Evolutionary conservation across 176 grass and related monocot species (phyloP), one percentile per base, ranked within the genome.

Genomic region (Avena insularis): DNA sequence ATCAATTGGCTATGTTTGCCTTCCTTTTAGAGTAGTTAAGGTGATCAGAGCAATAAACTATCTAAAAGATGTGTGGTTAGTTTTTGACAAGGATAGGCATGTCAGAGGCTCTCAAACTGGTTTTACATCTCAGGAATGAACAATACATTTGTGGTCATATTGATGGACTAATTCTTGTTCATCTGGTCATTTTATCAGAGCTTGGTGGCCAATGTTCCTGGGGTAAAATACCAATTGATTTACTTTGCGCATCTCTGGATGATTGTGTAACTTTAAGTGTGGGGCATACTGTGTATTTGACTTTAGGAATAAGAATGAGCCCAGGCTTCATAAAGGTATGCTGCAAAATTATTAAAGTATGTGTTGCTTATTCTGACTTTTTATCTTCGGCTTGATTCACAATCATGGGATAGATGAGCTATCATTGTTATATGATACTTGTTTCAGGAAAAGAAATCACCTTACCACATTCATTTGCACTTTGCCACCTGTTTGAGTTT

Each of bases 301-400:
- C 89, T 91, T 96, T 90, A 79, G 79, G 81, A 62, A 86, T 96
- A 83, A 93, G 55, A 61, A 96, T 99, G 97, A 75, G 65, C 48
- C 80, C 89, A 76, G 90, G 93, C 67, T 90, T 94, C 79, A 84
- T 96, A 88, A 89, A 99, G 97, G 97, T 99, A 92, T 85, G 92
- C 36, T 56, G 19, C 55, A 43, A 61, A 71, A 65, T 57, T 55
- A 55, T 55, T 55, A 55, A 55, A 55, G 53, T 55, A 55, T 55
- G 53, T 55, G 51, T 54, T 54, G 51, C 53, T 6, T 55, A 17
- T 55, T 71, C 21, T 69, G 38, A 69, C 21, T 23, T 64, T 73
- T 79, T 36, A 19, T 57, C 31, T 35, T 57, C 75, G 14, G 5
- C 54, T 17, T 17, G 31, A 57, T 57, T 78, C 48, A 33, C 14